These are phyloP conservation scores for Pseudogymnoascus sp. DNA, from an alignment of 2,329 filamentous ascomycete species.

Conservation along the genomic window DNA sequence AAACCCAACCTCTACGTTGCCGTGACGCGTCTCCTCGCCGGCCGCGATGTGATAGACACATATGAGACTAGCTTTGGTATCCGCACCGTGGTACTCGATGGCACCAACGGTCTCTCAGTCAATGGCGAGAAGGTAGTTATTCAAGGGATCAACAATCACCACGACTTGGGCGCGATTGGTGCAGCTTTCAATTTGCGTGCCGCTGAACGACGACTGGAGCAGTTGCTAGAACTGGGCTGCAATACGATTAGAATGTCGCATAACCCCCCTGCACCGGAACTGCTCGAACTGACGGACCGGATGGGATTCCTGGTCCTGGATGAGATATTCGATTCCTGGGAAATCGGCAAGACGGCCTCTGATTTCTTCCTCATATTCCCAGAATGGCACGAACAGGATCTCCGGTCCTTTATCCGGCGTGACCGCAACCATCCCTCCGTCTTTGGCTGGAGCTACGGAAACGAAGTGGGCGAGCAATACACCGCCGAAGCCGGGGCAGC, in stretches of 20 bases:
- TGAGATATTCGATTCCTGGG: constrained; percentile 49
- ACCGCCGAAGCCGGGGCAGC: constrained; percentile 27
- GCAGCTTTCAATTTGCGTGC: constrained; percentile 44
- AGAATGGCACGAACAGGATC: constrained; percentile 48
- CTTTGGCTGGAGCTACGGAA: constrained; percentile 46
- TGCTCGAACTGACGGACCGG: constrained; percentile 43
- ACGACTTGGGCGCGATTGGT: constrained; percentile 44
- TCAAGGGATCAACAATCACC: constrained; percentile 44
- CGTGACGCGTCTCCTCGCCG: constrained; percentile 32
- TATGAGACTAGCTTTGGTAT: constrained; percentile 47
- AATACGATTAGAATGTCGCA: constrained; percentile 47
- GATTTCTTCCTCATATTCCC: constrained; percentile 46
- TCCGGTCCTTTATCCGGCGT: constrained; percentile 43
- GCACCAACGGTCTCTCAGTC: constrained; percentile 37
- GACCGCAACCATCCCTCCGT: constrained; percentile 50
- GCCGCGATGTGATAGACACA: constrained; percentile 31
- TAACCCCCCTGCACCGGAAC: constrained; percentile 45
- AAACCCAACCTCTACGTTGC: constrained; percentile 43
- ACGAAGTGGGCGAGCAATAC: constrained; percentile 46
- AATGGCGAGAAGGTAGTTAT: constrained; percentile 40
- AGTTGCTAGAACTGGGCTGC: constrained; percentile 41
- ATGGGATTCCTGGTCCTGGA: constrained; percentile 45
- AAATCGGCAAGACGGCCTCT: constrained; percentile 35
- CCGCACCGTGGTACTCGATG: constrained; percentile 35
- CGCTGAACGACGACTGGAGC: constrained; percentile 41